Evolutionary conservation across 495 filamentous ascomycete species (phyloP), one percentile per base, ranked within the genome.

Genomic region (Echria macrotheca): DNA sequence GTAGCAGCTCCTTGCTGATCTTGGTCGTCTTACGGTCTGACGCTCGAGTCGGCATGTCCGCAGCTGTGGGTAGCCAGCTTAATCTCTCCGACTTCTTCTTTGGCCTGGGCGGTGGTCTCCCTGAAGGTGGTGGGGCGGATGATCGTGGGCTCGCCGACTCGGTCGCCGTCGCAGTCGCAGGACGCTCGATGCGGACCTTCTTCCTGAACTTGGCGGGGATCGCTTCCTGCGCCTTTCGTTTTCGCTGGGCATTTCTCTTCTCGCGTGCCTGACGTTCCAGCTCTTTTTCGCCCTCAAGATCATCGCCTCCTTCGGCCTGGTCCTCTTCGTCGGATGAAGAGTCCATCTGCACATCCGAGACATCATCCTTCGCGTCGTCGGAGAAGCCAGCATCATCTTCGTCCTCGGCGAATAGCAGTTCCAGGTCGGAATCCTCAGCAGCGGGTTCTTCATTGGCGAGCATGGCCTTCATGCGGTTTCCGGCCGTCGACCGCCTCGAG

Each of bases 51-150:
- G 90, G 89, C 50, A 83, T 80, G 58, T 95, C 89, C 47, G 86
- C 85, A 7, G 73, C 64, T 1, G 84, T 82, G 5, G 87, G 90
- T 23, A 96, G 74, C 89, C 90, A 96, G 49, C 89, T 95, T 31
- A 83, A 74, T 33, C 90, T 81, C 68, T 96, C 93, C 3, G 87
- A 89, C 68, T 95, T 96, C 74, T 96, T 98, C 73, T 88, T 91
- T 3, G 84, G 85, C 49, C 86, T 78, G 15, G 84, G 74, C 12
- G 76, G 66, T 22, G 69, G 61, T 6, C 69, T 58, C 15, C 10
- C 12, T 19, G 14, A 25, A 14, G 17, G 57, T 51, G 47, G 36
- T 0, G 40, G 42, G 25, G 66, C 61, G 19, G 74, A 59, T 15
- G 76, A 66, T 26, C 71, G 68, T 26, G 70, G 67, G 18, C 76